Percentiles rank a stretch among this genome's conserved stretches.
phyloP scores from a whole-genome alignment of 2,329 filamentous ascomycete species.

The Ophidiomyces ophidiicola region DNA sequence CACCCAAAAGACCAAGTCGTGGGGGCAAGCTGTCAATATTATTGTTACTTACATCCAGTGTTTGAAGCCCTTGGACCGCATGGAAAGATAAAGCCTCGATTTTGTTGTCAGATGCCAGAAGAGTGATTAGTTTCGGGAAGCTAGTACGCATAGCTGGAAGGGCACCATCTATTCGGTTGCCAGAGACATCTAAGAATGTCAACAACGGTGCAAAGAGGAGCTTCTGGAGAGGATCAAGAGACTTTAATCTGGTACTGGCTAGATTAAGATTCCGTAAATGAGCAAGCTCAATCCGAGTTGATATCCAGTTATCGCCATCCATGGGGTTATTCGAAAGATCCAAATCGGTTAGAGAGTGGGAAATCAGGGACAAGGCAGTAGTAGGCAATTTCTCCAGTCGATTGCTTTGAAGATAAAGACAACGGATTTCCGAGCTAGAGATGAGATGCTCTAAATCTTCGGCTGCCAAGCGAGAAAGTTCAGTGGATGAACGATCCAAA shows the following conservation, averaged over 20 bases:
- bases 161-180: conserved; percentile 60
- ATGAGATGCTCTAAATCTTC: conserved; percentile 36
- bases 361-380: conserved; percentile 55
- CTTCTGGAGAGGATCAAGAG: conserved; percentile 52
- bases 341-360: conserved; percentile 56
- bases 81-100: conserved; percentile 62
- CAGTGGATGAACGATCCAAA: conserved; percentile 57
- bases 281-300: conserved; percentile 55
- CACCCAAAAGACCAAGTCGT: conserved; percentile 63
- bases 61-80: conserved; percentile 58
- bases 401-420: conserved; percentile 65
- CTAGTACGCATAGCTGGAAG: conserved; percentile 54
- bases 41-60: conserved; percentile 73
- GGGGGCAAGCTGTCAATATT: conserved; percentile 73
- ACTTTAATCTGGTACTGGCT: conserved; percentile 59
- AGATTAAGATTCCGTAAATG: conserved; percentile 67
- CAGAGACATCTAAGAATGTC: conserved; percentile 65
- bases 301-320: conserved; percentile 52
- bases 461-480: conserved; percentile 45
- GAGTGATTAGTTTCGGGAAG: conserved; percentile 58
- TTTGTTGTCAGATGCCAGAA: conserved; percentile 69
- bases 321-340: conserved; percentile 67
- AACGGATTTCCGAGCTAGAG: conserved; percentile 36
- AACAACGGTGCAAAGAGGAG: conserved; percentile 62
- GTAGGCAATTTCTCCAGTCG: conserved; percentile 57